Evolutionary conservation across 139 green algal genomes (phyloP), one percentile per base, ranked within the genome.

Genomic region (Trebouxia sp.): DNA sequence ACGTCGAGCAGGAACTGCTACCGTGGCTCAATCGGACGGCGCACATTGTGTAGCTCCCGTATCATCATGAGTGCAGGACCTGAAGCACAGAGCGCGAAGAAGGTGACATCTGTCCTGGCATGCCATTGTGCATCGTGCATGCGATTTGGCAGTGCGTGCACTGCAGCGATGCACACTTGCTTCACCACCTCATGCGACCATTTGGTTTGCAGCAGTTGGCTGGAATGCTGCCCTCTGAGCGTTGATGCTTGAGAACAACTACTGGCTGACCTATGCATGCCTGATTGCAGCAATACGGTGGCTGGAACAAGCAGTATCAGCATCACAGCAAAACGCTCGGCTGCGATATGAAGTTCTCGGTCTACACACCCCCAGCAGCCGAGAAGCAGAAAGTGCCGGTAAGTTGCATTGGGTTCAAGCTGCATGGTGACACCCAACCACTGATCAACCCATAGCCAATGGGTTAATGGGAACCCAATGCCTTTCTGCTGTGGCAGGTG

Each of bases 341-440:
- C 28, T 97, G 93, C 66, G 56, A 88, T 45, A 98, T 97, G 94
- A 92, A 75, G 0, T 98, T 98, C 78, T 91, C 86, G 0, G 86
- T 92, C 17, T 95, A 83, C 79, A 78, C 89, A 15, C 91, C 91
- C 9, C 84, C 88, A 4, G 65, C 72, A 37, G 84, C 83, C 12
- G 45, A 35, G 0, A 58, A 51, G 12, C 22, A 42, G 6, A 83
- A 89, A 47, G 82, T 92, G 5, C 91, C 92, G 70, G 87, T 93
- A 43, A 48, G 56, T 53, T 24, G 7, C 37, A 5, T 30, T 10
- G n/a, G n/a, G n/a, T n/a, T n/a, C n/a, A n/a, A n/a, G n/a, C n/a
- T n/a, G n/a, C n/a, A n/a, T n/a, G n/a, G n/a, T n/a, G n/a, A n/a
- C n/a, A n/a, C n/a, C 22, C 50, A 58, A 28, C 2, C 50, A 58